These are phyloP conservation scores for Vaccinium darrowii DNA, from an alignment of 148 eudicot species.

Conservation along the genomic window DNA sequence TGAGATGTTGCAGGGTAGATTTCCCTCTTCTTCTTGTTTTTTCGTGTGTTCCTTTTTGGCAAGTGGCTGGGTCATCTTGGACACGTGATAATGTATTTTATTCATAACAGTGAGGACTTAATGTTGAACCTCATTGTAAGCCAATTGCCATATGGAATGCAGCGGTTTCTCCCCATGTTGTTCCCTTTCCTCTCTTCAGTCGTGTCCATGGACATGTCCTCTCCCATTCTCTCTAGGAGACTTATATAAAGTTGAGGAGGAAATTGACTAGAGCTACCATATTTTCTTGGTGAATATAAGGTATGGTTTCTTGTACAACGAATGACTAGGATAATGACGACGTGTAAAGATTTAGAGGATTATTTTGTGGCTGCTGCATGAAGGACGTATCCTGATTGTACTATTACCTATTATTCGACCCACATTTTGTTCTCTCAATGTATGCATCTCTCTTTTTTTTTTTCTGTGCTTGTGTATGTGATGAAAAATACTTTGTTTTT, in stretches of 20 bases:
- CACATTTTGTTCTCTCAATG: not conserved
- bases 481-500: not conserved
- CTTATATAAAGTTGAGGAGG: not conserved
- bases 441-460: not conserved
- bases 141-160: not conserved
- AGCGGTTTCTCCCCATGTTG: not conserved
- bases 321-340: not conserved
- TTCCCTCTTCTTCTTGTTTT: not conserved
- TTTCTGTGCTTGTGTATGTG: not conserved
- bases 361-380: not conserved
- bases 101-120: not conserved
- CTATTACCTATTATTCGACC: not conserved
- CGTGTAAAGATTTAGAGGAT: not conserved
- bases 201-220: not conserved
- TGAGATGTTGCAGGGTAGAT: not conserved
- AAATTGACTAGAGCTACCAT: not conserved
- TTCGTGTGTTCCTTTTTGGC: not conserved
- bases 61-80: not conserved
- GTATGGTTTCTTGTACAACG: not conserved
- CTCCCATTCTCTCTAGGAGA: not conserved
- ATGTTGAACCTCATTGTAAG: not conserved
- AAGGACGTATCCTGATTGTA: not conserved
- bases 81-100: not conserved
- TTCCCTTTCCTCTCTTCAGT: not conserved
- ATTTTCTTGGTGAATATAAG: not conserved